Evolutionary conservation across 768 basidiomycete genomes (phyloP).

Genomic region (Lepiota venenata): DNA sequence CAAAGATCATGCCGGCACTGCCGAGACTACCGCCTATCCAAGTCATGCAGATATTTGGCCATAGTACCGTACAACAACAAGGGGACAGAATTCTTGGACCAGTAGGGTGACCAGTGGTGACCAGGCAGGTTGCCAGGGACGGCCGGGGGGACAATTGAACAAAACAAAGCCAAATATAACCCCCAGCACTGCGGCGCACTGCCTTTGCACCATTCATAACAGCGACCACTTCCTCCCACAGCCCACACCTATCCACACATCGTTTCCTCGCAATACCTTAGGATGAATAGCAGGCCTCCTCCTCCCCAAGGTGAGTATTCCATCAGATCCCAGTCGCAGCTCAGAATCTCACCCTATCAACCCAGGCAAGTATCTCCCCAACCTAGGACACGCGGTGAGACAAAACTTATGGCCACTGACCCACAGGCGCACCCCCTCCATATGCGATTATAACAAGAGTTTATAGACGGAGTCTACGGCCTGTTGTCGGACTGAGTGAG

Average conservation of each 20-base stretch:
- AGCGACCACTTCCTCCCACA: background rate
- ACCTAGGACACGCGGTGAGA: background rate
- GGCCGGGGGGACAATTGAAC: background rate
- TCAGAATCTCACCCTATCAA: background rate
- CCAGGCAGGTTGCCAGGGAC: background rate
- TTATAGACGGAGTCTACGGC: slow-evolving; percentile 57
- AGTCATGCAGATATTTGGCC: too few relatives aligned
- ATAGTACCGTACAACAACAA: too few relatives aligned
- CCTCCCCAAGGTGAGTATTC: slow-evolving; percentile 35
- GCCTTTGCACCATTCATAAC: slow-evolving; percentile 8
- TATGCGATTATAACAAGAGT: slow-evolving; percentile 58
- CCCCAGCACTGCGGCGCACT: background rate
- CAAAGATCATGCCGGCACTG: background rate
- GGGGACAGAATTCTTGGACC: background rate
- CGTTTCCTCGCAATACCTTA: background rate
- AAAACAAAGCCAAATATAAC: slow-evolving; percentile 5
- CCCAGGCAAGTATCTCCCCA: background rate
- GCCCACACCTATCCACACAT: background rate
- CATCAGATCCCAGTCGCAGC: background rate
- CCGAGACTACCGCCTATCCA: too few relatives aligned
- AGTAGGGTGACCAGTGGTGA: background rate
- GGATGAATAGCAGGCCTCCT: slow-evolving; percentile 36
- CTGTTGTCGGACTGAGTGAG: slow-evolving; percentile 49
- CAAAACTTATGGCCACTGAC: background rate
- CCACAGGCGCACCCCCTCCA: slow-evolving; percentile 45